Percentiles rank a stretch among this genome's conserved stretches.
Evolutionary conservation across 192 early-diverging fungal species (phyloP).

Genomic region (Podochytrium sp.): DNA sequence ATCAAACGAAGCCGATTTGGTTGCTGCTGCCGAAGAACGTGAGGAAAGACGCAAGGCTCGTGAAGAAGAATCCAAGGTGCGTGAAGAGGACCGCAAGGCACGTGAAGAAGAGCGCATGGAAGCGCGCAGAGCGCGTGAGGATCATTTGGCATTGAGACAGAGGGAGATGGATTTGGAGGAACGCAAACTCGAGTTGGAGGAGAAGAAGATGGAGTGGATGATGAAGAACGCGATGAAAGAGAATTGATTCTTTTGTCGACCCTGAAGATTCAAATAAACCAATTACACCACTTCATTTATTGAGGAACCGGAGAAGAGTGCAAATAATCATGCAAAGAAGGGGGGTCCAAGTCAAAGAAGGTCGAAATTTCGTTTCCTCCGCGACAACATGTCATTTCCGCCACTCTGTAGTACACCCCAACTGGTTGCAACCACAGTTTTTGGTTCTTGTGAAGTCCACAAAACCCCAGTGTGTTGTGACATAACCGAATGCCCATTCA

Average conservation of each 20-base stretch:
- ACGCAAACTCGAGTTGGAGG: not conserved
- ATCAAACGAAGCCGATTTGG: not conserved
- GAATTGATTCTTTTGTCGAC: too few species aligned
- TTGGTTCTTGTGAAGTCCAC: constrained; percentile 29
- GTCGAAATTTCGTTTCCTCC: constrained; percentile 1
- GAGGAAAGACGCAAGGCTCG: too few species aligned
- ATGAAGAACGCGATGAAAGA: too few species aligned
- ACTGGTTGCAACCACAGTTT: constrained; percentile 34
- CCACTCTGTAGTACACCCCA: constrained; percentile 24
- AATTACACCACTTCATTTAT: too few species aligned
- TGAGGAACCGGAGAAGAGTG: constrained; percentile 12
- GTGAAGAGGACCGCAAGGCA: too few species aligned
- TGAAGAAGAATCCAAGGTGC: too few species aligned
- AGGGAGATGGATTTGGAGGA: constrained; percentile 1
- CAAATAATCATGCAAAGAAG: not conserved
- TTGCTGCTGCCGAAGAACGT: not conserved
- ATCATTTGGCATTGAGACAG: too few species aligned
- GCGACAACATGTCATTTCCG: constrained; percentile 23
- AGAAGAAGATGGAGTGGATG: not conserved
- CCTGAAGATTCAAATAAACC: too few species aligned
- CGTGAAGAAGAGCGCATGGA: too few species aligned
- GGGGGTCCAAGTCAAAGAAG: not conserved
- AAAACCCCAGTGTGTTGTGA: constrained; percentile 15
- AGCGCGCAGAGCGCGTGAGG: too few species aligned
- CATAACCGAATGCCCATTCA: constrained; percentile 24